Conservation (phyloP, 176 grass and related monocot genomes). For the Triticum monococcum region DNA sequence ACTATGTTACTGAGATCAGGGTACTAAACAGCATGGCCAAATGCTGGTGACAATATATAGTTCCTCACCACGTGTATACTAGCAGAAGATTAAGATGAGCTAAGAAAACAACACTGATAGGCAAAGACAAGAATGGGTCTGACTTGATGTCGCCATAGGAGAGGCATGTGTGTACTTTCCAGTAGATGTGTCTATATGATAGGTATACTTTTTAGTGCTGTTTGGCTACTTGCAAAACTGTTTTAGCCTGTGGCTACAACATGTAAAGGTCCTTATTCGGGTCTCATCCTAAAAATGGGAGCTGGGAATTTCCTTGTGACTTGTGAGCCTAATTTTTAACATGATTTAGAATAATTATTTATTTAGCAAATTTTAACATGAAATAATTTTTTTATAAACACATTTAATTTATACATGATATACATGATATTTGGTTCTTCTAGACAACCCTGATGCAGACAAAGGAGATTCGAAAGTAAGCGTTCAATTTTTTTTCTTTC, state of each 20-base stretch:
- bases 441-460: neutral
- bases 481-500: neutral
- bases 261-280: neutral
- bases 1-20: too few relatives aligned
- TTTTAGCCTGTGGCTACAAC: neutral
- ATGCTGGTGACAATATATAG: too few relatives aligned
- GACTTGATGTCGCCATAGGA: too few relatives aligned
- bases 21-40: too few relatives aligned
- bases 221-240: neutral
- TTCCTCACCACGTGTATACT: too few relatives aligned
- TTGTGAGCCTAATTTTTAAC: neutral
- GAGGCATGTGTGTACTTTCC: too few relatives aligned
- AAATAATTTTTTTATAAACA: neutral
- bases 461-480: neutral
- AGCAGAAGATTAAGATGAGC: too few relatives aligned
- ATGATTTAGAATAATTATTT: neutral
- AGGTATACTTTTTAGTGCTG: too few relatives aligned
- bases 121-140: too few relatives aligned
- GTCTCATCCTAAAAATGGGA: neutral
- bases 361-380: neutral
- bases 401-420: neutral
- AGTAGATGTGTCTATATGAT: too few relatives aligned
- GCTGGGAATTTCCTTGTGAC: neutral
- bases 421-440: neutral
- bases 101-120: too few relatives aligned